Conservation (phyloP, 805 yeast species). For the Pichia ethanolica region DNA sequence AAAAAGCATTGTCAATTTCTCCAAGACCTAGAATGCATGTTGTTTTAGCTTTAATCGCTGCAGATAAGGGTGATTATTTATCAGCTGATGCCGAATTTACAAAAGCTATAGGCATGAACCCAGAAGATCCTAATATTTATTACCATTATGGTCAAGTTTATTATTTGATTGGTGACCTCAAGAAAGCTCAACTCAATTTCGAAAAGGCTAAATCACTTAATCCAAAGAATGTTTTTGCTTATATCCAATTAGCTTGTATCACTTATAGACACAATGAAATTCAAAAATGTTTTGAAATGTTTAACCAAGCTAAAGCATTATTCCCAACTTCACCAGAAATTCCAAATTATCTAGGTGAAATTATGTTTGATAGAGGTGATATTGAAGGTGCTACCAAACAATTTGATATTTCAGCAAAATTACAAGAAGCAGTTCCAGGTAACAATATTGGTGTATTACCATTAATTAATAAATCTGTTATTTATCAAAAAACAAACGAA, state of each 20-base stretch:
- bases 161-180: slow-evolving; percentile 71
- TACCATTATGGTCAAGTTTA: slow-evolving; percentile 93
- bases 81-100: slow-evolving; percentile 63
- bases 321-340: slow-evolving; percentile 88
- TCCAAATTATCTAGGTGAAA: slow-evolving; percentile 94
- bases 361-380: slow-evolving; percentile 75
- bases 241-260: slow-evolving; percentile 89
- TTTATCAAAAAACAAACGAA: slow-evolving; percentile 49
- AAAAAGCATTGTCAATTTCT: slow-evolving; percentile 52
- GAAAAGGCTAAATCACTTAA: slow-evolving; percentile 68
- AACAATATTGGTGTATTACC: slow-evolving; percentile 86
- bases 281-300: slow-evolving; percentile 51
- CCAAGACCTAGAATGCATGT: slow-evolving; percentile 82
- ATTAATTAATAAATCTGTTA: slow-evolving; percentile 79
- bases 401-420: slow-evolving; percentile 77
- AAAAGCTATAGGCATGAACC: slow-evolving; percentile 60
- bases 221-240: slow-evolving; percentile 71
- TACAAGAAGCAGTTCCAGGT: slow-evolving; percentile 63
- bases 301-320: slow-evolving; percentile 59
- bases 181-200: slow-evolving; percentile 67
- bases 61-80: slow-evolving; percentile 63
- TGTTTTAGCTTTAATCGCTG: slow-evolving; percentile 71
- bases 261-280: slow-evolving; percentile 69
- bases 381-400: slow-evolving; percentile 65
- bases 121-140: slow-evolving; percentile 71